Evolutionary conservation across 2,329 filamentous ascomycete genomes (phyloP).

Genomic region (Nemania sp.): DNA sequence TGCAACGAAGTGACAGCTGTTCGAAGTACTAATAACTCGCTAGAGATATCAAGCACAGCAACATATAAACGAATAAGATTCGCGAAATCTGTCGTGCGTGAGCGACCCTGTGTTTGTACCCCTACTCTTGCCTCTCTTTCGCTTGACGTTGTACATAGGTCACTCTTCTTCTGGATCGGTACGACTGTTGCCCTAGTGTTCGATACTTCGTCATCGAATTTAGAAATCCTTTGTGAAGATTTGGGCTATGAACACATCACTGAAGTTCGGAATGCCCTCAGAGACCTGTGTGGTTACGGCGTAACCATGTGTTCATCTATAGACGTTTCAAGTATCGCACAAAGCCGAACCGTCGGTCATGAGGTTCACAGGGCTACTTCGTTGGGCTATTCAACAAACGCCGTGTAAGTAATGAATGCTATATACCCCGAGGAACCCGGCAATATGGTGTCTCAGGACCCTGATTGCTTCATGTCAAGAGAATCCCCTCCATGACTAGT

Average conservation of each 20-base stretch:
- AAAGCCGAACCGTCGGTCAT: conserved; percentile 10
- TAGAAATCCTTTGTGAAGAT: conserved; percentile 27
- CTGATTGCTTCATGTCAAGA: conserved; percentile 43
- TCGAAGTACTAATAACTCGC: conserved; percentile 38
- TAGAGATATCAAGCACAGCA: conserved; percentile 30
- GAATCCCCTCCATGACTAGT: conserved; percentile 19
- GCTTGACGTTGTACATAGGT: conserved; percentile 42
- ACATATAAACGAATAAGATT: conserved; percentile 34
- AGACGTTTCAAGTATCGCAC: conserved; percentile 27
- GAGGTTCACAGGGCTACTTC: conserved; percentile 4
- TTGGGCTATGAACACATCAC: conserved; percentile 26
- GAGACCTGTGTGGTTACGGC: conserved; percentile 35
- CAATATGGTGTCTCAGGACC: conserved; percentile 38
- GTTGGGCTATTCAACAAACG: conserved; percentile 41
- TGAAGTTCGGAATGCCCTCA: conserved; percentile 17
- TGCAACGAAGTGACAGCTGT: conserved; percentile 43
- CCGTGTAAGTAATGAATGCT: conserved; percentile 35
- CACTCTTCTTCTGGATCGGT: conserved; percentile 39
- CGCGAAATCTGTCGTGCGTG: conserved; percentile 38
- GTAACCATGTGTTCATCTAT: conserved; percentile 33
- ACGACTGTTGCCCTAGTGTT: conserved; percentile 39
- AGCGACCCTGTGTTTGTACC: conserved; percentile 36
- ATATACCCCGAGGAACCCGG: conserved; percentile 35
- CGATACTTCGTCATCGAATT: conserved; percentile 16
- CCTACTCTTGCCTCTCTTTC: conserved; percentile 38